Base-by-base conservation (phyloP, 345 rosid species). In the Brassica juncea region DNA sequence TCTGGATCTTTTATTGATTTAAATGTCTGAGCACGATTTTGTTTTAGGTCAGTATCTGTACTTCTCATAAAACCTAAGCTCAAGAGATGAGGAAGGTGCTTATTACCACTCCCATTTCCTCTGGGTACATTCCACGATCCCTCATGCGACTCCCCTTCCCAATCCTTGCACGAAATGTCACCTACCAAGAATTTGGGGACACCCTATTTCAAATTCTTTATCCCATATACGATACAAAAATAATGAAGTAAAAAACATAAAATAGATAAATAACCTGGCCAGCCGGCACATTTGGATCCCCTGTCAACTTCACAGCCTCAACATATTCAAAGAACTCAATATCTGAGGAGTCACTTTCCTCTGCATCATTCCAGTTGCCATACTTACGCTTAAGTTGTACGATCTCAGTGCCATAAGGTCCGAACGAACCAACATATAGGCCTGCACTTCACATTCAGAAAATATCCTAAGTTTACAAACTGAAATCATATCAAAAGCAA, bases 201-300 rank as follows among this genome's bases (percentile, higher is more conserved):
- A 42, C 49, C 76, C 52, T 74, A 67, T 15, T 52, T 73, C 49
- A 15, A 2, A 1, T 28, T 62, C 35, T 25, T 49, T 19, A 44
- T 57, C 19, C 14, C 61, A 44, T 15, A 39, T 30, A 68, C 35
- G 60, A 27, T 27, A 4, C 21, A 49, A 69, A 23, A 6, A 21
- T 14, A 68, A 71, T 19, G 19, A 52, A 19, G 23, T 55, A 19
- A 25, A 7, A 21, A 57, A 35, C 30, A 37, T 32, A 47, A 47
- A 9, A 30, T 55, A 66, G 72, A 74, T 68, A 66, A 77, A 61
- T 74, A 76, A 94, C 99, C 99, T 94, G 87, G 75, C 98, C 98
- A 75, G 99, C 97, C 11, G 99, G 98, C 79, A 92, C 94, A 82
- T 94, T 94, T 54, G 94, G 96, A 85, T 94, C 99, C 99, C 99